Conservation (phyloP, 106 monocot genomes). For the Allium cepa region DNA sequence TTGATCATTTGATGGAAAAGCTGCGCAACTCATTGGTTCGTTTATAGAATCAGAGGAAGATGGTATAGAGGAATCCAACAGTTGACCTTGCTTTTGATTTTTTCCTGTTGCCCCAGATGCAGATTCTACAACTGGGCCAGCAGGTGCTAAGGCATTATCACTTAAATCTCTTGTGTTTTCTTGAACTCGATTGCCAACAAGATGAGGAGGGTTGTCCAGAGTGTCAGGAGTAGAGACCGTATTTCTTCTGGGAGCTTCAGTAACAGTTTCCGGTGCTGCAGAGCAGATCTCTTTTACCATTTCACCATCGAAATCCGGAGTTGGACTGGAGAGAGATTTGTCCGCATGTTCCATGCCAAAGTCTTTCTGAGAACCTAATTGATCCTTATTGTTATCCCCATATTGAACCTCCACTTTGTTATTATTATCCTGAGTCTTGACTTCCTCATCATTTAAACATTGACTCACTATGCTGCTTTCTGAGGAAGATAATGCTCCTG, state of each 20-base stretch:
- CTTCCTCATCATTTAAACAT: slow-evolving; percentile 16
- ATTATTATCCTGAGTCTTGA: slow-evolving; percentile 24
- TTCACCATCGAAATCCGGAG: slow-evolving; percentile 23
- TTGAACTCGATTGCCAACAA: slow-evolving; percentile 27
- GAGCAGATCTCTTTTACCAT: slow-evolving; percentile 10
- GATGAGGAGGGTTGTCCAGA: slow-evolving; percentile 14
- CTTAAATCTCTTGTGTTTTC: slow-evolving; percentile 31
- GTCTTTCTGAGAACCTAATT: slow-evolving; percentile 36
- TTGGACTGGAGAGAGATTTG: slow-evolving; percentile 4
- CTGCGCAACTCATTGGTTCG: slow-evolving; percentile 32
- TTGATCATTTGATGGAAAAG: slow-evolving; percentile 24
- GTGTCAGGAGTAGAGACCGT: slow-evolving; percentile 9
- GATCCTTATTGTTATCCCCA: slow-evolving; percentile 33
- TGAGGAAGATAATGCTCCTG: slow-evolving; percentile 44
- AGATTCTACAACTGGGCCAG: slow-evolving; percentile 4
- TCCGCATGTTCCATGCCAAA: slow-evolving; percentile 12
- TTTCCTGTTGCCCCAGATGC: slow-evolving; percentile 31
- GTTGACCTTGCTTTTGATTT: slow-evolving; percentile 38
- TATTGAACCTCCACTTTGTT: slow-evolving; percentile 32
- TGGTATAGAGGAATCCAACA: slow-evolving; percentile 28
- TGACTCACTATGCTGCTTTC: slow-evolving; percentile 24
- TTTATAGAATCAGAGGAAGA: slow-evolving; percentile 47
- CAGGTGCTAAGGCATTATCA: slow-evolving; percentile 27
- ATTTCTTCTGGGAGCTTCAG: slow-evolving; percentile 22
- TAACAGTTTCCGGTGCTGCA: slow-evolving; percentile 16